A percentile compares a stretch with the other conserved stretches of the same genome.
These are phyloP conservation scores for Astrocystis sublimbata DNA, from an alignment of 495 filamentous ascomycete genomes.

Conservation along the genomic window DNA sequence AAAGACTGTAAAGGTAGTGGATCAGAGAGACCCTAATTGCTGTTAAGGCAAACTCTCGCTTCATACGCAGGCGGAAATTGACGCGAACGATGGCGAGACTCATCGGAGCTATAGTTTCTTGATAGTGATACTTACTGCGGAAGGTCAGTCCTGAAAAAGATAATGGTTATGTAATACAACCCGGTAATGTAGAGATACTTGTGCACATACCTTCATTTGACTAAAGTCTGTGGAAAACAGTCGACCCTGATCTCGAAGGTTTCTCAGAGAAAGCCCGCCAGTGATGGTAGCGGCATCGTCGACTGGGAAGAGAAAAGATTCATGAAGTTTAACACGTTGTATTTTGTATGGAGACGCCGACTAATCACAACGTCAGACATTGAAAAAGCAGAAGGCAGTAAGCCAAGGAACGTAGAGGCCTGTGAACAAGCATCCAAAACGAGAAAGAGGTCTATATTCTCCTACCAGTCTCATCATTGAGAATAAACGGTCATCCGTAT, in stretches of 20 bases:
- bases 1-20: background rate
- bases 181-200: background rate
- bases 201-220: background rate
- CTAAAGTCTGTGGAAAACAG: constrained; percentile 1
- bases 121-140: background rate
- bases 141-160: background rate
- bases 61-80: background rate
- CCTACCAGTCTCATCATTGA: constrained; percentile 8
- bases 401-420: background rate
- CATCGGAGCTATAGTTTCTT: background rate
- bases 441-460: background rate
- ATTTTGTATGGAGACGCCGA: background rate
- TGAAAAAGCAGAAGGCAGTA: background rate
- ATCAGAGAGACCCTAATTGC: background rate
- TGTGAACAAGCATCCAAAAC: background rate
- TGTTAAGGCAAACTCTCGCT: background rate
- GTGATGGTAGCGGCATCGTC: background rate
- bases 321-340: background rate
- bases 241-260: background rate
- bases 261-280: background rate
- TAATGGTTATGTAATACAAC: background rate
- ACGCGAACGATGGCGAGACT: background rate
- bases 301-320: background rate
- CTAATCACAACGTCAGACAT: background rate
- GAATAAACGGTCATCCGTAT: background rate